Conservation (phyloP, 2,329 filamentous ascomycete genomes). For the Scopulariopsis brevicaulis region DNA sequence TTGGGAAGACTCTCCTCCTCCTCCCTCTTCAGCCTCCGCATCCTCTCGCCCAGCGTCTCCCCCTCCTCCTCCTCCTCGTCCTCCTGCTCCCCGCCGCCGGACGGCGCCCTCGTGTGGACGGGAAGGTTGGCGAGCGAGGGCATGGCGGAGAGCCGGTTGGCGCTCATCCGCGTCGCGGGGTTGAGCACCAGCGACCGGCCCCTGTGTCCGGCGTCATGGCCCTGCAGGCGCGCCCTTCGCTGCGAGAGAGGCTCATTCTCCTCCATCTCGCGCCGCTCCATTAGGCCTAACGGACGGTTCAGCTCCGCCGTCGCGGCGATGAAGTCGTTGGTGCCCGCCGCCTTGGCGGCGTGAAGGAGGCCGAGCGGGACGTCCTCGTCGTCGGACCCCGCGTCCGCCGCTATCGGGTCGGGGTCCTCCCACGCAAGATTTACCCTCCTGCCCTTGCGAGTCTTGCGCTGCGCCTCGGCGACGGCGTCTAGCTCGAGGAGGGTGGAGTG, state of each 20-base stretch:
- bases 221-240: conserved; percentile 64
- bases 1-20: conserved; percentile 36
- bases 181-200: conserved; percentile 28
- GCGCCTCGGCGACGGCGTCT: conserved; percentile 79
- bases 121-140: conserved; percentile 8
- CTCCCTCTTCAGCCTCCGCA: conserved; percentile 42
- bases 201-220: conserved; percentile 21
- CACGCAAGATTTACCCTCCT: conserved; percentile 81
- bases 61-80: conserved; percentile 9
- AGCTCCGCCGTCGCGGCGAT: conserved; percentile 30
- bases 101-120: conserved; percentile 13
- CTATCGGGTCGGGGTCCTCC: conserved; percentile 51
- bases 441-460: conserved; percentile 61
- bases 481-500: conserved; percentile 83
- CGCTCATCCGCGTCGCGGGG: conserved; percentile 14
- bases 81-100: conserved; percentile 42
- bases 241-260: conserved; percentile 83
- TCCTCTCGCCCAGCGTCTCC: conserved; percentile 58
- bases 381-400: conserved; percentile 27
- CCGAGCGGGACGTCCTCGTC: conserved; percentile 87
- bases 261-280: conserved; percentile 75
- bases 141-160: conserved; percentile 14
- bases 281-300: conserved; percentile 58
- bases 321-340: conserved; percentile 33
- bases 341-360: conserved; percentile 58